phyloP scores from a whole-genome alignment of 2,329 filamentous ascomycete species.

The Graphium sp. region DNA sequence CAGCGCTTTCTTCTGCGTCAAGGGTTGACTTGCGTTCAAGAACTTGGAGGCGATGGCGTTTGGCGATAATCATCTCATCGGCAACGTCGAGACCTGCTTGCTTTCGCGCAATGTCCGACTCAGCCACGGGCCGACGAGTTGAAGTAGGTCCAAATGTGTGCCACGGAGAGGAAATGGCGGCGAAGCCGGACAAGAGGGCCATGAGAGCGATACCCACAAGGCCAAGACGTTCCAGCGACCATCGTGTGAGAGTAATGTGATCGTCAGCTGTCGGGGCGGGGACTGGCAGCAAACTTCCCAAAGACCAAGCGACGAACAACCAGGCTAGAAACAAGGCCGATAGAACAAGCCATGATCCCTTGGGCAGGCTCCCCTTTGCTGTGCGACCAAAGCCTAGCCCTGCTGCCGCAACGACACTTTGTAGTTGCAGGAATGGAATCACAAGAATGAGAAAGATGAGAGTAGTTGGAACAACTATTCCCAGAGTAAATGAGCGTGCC shows the following conservation, averaged over 20 bases:
- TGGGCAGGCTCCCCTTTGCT: slow-evolving; percentile 36
- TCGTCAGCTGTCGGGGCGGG: slow-evolving; percentile 7
- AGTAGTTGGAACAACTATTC: slow-evolving; percentile 52
- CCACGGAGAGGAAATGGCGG: slow-evolving; percentile 77
- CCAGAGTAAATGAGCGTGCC: slow-evolving; percentile 51
- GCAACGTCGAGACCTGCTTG: slow-evolving; percentile 65
- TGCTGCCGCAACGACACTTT: slow-evolving; percentile 37
- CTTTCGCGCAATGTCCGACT: slow-evolving; percentile 60
- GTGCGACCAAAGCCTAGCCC: slow-evolving; percentile 48
- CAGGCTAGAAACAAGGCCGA: slow-evolving; percentile 45
- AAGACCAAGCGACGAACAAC: slow-evolving; percentile 61
- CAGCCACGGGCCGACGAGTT: slow-evolving; percentile 41
- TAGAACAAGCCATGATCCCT: slow-evolving; percentile 49
- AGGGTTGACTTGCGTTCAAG: slow-evolving; percentile 46
- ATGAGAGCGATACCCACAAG: slow-evolving; percentile 76
- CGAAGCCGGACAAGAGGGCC: slow-evolving; percentile 78
- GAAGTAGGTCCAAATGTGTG: slow-evolving; percentile 46
- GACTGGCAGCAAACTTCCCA: slow-evolving; percentile 34
- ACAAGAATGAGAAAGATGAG: slow-evolving; percentile 56
- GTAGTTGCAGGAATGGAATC: slow-evolving; percentile 66
- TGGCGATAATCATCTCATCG: slow-evolving; percentile 61
- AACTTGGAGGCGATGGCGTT: slow-evolving; percentile 54
- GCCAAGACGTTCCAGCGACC: slow-evolving; percentile 53
- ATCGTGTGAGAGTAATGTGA: slow-evolving; percentile 21
- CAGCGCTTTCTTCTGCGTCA: slow-evolving; percentile 18